Evolutionary conservation across 768 basidiomycete species (phyloP).

Genomic region (Termitomyces sp.): DNA sequence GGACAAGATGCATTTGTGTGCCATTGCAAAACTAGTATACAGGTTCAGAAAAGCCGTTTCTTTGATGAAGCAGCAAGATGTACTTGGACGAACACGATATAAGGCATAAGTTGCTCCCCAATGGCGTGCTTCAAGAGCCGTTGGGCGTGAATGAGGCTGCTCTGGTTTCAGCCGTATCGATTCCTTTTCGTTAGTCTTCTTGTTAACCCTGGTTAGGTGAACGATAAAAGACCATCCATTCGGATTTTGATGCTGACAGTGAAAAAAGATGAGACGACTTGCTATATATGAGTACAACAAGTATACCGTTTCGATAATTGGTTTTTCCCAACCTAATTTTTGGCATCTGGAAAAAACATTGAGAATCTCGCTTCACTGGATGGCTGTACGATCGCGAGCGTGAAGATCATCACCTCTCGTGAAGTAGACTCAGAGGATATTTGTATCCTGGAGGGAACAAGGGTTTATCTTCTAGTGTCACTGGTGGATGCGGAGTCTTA

Average conservation of each 20-base stretch:
- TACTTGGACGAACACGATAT: conserved; percentile 63
- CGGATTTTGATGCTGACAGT: conserved; percentile 36
- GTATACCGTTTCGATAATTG: conserved; percentile 68
- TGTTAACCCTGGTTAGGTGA: conserved; percentile 59
- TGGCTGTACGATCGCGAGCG: background rate
- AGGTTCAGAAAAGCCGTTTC: conserved; percentile 17
- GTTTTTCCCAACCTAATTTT: conserved; percentile 86
- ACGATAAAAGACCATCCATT: conserved; percentile 63
- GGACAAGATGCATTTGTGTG: conserved; percentile 64
- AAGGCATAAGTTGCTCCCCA: conserved; percentile 88
- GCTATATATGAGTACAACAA: conserved; percentile 8
- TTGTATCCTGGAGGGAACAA: conserved; percentile 85
- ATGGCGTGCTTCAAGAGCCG: conserved; percentile 81
- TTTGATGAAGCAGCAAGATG: conserved; percentile 5
- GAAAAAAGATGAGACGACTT: conserved; percentile 6
- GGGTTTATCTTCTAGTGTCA: conserved; percentile 39
- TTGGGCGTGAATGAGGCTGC: conserved; percentile 59
- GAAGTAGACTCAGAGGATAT: conserved; percentile 70
- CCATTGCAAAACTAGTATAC: conserved; percentile 65
- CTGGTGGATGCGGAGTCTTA: conserved; percentile 19
- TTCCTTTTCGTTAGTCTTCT: conserved; percentile 67
- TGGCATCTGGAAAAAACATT: conserved; percentile 55
- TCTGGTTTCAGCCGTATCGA: conserved; percentile 68
- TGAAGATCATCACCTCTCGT: conserved; percentile 55
- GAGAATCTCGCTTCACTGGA: background rate